Evolutionary conservation across 2,329 filamentous ascomycete species (phyloP), one percentile per base, ranked within the genome.

Genomic region (Verticillium nonalfalfae): DNA sequence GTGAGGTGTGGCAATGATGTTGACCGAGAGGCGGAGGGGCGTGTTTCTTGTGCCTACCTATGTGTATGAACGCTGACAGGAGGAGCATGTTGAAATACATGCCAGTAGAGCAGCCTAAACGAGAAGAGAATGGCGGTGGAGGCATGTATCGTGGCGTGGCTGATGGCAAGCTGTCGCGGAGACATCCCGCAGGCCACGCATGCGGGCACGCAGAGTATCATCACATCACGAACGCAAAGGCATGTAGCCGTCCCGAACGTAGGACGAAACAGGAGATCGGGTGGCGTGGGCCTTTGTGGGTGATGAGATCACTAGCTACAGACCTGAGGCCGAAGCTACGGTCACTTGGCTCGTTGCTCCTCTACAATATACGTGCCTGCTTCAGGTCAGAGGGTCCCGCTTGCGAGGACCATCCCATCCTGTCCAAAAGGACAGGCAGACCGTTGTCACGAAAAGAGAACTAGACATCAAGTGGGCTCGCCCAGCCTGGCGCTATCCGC

Each of bases 261-360:
- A 58, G 57, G 57, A 58, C 38, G 57, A 31, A 31, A 40, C 57
- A 58, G 57, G 57, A 45, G 38, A 45, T 58, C 38, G 57, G 38
- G 18, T 31, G n/a, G 38, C 31, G 21, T n/a, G 57, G 57, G 35
- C 21, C 36, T n/a, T 58, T 7, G 39, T 31, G 39, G 56, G 56
- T 58, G 56, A 18, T 50, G 21, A 33, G 56, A 40, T 58, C 35
- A 21, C 36, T 18, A 36, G 38, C 18, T 36, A 58, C 36, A 58
- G 38, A 40, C 56, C 36, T 26, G 26, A 36, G 45, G 45, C 45
- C 45, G 15, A n/a, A n/a, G 45, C 45, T 50, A 18, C 45, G 11
- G 45, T 18, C 45, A 4, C n/a, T n/a, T 50, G 18, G 45, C 45
- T 50, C 21, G 45, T 7, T 50, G 5, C 11, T 26, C 2, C 11